Evolutionary conservation across 2,329 filamentous ascomycete species (phyloP).

Genomic region (Penicillium sp.): DNA sequence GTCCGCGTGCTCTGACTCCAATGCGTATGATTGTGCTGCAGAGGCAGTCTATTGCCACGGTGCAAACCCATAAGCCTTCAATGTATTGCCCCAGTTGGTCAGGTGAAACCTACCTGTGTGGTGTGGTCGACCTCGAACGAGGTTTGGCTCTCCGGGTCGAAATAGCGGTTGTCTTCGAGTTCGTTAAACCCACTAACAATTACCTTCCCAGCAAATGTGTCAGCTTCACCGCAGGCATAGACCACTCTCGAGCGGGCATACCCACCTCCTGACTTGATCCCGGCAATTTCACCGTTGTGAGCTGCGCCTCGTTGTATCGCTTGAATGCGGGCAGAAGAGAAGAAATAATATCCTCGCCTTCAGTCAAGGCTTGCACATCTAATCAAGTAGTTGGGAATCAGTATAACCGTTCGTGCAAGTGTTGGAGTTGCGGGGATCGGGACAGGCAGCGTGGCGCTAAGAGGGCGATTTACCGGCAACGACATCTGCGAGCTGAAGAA

Average conservation of each 20-base stretch:
- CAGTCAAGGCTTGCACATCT: slow-evolving; percentile 89
- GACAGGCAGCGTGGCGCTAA: slow-evolving; percentile 5
- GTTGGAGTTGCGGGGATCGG: slow-evolving; percentile 3
- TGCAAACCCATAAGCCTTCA: slow-evolving; percentile 11
- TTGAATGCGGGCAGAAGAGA: slow-evolving; percentile 80
- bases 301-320: slow-evolving; percentile 95
- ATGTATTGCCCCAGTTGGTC: neutral
- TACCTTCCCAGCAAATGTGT: slow-evolving; percentile 45
- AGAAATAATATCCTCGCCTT: slow-evolving; percentile 64
- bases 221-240: neutral
- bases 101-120: slow-evolving; percentile 59
- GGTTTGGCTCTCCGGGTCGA: slow-evolving; percentile 80
- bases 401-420: slow-evolving; percentile 15
- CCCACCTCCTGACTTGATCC: slow-evolving; percentile 74
- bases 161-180: slow-evolving; percentile 78
- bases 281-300: slow-evolving; percentile 82
- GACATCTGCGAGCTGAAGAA: slow-evolving; percentile 75
- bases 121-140: slow-evolving; percentile 87
- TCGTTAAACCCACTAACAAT: slow-evolving; percentile 85
- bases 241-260: neutral
- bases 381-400: slow-evolving; percentile 17
- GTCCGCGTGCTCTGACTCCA: slow-evolving; percentile 74
- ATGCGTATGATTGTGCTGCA: slow-evolving; percentile 70
- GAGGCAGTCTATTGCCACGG: slow-evolving; percentile 66
- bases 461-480: slow-evolving; percentile 64